phyloP scores from a whole-genome alignment of 805 yeast species.

The Lipomyces yamadae region DNA sequence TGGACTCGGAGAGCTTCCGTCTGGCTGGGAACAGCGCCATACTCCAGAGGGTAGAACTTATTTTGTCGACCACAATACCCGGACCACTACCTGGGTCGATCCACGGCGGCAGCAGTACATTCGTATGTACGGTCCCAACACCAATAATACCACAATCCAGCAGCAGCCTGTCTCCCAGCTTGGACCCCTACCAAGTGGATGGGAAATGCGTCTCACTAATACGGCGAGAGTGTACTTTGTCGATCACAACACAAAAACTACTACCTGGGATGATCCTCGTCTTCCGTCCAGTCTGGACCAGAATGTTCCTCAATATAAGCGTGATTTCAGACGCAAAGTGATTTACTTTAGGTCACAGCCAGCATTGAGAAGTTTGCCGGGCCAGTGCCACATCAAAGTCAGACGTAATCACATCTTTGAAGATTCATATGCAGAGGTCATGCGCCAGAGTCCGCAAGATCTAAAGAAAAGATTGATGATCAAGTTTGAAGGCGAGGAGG shows the following conservation, averaged over 20 bases:
- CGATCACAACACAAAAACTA: conserved; percentile 98
- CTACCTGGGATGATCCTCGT: conserved; percentile 99
- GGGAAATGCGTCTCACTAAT: conserved; percentile 99
- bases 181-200: conserved; percentile 97
- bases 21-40: conserved; percentile 98
- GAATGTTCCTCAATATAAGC: conserved; percentile 98
- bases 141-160: conserved; percentile 81
- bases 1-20: conserved; percentile 94
- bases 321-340: conserved; percentile 97
- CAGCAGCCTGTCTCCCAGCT: conserved; percentile 97
- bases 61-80: conserved; percentile 98
- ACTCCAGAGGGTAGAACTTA: conserved; percentile 98
- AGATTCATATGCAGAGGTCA: conserved; percentile 96
- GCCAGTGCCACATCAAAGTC: conserved; percentile 98
- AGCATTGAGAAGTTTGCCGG: conserved; percentile 93
- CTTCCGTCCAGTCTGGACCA: conserved; percentile 96
- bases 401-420: conserved; percentile 96
- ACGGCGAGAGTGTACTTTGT: conserved; percentile 98
- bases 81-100: conserved; percentile 99
- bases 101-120: conserved; percentile 99
- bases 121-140: conserved; percentile 75
- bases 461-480: conserved; percentile 97
- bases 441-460: conserved; percentile 99
- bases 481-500: conserved; percentile 99
- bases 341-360: conserved; percentile 98